Evolutionary conservation across 257 asterid species (phyloP), one percentile per base, ranked within the genome.

Genomic region (Solanum corneliomulleri): DNA sequence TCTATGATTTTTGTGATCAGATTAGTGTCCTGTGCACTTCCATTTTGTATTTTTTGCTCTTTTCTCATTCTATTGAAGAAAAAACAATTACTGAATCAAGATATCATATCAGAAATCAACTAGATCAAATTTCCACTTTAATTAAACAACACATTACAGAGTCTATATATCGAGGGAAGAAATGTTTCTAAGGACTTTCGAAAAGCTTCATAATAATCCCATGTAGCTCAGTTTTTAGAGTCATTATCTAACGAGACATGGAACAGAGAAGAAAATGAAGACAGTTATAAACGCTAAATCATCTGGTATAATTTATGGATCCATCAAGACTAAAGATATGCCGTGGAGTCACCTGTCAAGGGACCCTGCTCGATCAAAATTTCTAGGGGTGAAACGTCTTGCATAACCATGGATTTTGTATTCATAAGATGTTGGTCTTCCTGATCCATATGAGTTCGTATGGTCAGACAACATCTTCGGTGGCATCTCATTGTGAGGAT

Each of bases 401-500:
- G 86, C 37, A 72, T 42, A 89, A 27, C 76, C 82, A 25, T 33
- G 86, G 86, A 76, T 37, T 33, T 45, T 74, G 83, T 37, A 27
- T 31, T 31, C 47, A 45, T 87, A 58, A 82, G 47, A 31, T 76
- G 88, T 85, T 88, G 68, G 72, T 87, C 86, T 80, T 87, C 87
- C 86, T 70, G 44, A 82, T 82, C 21, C 39, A 35, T 68, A 42
- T 68, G 45, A 18, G 33, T 25, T 21, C 77, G 33, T 5, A 49
- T 71, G 78, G 44, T 23, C 85, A 44, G 86, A 70, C 90, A 86
- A 82, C 58, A 45, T 58, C 29, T 71, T 78, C 4, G 3, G 72
- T 68, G 66, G 77, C 86, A 5, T 85, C 86, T 94, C 92, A 95
- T 89, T 85, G 91, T 1, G 93, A 45, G 7, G 95, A 91, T 45